Base-by-base conservation (phyloP, 306 rosid species). In the Corylus americana region DNA sequence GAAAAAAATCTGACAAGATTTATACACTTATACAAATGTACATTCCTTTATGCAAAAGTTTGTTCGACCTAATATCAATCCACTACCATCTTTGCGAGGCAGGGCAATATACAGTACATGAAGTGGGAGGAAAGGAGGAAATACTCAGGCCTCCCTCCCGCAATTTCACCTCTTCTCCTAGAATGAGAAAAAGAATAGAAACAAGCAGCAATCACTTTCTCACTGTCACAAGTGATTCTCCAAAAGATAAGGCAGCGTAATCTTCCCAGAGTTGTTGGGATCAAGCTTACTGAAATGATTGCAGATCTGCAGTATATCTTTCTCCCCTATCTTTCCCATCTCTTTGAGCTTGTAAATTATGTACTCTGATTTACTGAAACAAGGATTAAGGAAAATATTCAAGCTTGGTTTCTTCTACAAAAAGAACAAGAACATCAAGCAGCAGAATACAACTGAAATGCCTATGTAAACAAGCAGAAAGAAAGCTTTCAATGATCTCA, bases 331-430 rank as follows among this genome's bases (percentile, higher is more conserved):
- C 86, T 86, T 93, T 29, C 92, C 97, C 98, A 93, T 93, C 88
- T 93, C 98, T 82, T 93, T 93, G 71, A 93, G 93, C 88, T 91
- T 93, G 91, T 85, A 90, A 49, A 93, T 81, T 42, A 93, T 85
- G 64, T 90, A 93, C 85, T 91, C 98, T 25, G 98, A 93, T 77
- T 91, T 91, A 8, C 98, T 93, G 90, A 53, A 81, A 82, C 17
- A 75, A 45, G 78, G 35, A 51, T 45, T 73, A 17, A 7, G 77
- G 47, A 25, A 51, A 42, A 51, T 13, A 8, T 31, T 73, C 9
- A 70, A 11, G 54, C 49, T 31, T 47, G 59, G 42, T 53, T 72
- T 29, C 29, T 51, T 16, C 27, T 3, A 18, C 71, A 67, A n/a
- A n/a, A 18, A 9, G 50, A 42, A 67, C 3, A 39, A 16, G 48